A percentile compares a stretch with the other conserved stretches of the same genome.
Conservation (phyloP, 2,329 filamentous ascomycete species). For the Colletotrichum tamarilloi region DNA sequence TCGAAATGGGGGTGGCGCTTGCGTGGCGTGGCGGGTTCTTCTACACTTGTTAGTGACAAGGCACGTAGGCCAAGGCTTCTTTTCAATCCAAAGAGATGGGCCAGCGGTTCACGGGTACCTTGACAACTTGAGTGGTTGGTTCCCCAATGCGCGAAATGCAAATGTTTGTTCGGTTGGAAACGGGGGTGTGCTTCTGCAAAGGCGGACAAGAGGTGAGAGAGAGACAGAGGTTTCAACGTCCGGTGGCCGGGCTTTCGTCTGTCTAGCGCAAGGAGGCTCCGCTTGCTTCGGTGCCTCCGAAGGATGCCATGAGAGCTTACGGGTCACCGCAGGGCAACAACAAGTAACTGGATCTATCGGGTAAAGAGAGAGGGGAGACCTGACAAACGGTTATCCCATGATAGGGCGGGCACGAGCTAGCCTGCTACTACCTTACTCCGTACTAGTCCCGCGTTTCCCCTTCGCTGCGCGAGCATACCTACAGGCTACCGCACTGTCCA, state of each 20-base stretch:
- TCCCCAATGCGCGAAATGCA: not conserved
- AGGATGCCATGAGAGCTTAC: not conserved
- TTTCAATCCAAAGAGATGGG: not conserved
- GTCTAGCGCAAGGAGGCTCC: conserved; percentile 19
- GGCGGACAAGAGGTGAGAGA: not conserved
- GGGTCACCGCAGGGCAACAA: not conserved
- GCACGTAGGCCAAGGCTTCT: conserved; percentile 12
- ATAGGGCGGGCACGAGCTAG: conserved; percentile 9
- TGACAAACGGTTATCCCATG: conserved; percentile 18
- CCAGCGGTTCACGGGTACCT: not conserved
- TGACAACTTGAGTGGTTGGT: no score
- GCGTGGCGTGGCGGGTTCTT: conserved; percentile 31
- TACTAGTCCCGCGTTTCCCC: not conserved
- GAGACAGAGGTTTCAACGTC: not conserved
- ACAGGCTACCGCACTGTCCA: not conserved
- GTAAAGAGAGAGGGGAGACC: not conserved
- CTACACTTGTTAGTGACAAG: not conserved
- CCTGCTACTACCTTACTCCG: not conserved
- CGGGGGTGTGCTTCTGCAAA: not conserved
- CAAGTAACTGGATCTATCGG: not conserved
- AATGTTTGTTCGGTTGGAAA: not conserved
- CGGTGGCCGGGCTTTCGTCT: conserved; percentile 7
- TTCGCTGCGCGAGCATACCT: not conserved
- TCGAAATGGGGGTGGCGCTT: conserved; percentile 23
- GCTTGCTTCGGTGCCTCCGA: conserved; percentile 33